These are phyloP conservation scores for Penicillium sclerotiorum DNA, from an alignment of 2,329 filamentous ascomycete genomes.

Conservation along the genomic window DNA sequence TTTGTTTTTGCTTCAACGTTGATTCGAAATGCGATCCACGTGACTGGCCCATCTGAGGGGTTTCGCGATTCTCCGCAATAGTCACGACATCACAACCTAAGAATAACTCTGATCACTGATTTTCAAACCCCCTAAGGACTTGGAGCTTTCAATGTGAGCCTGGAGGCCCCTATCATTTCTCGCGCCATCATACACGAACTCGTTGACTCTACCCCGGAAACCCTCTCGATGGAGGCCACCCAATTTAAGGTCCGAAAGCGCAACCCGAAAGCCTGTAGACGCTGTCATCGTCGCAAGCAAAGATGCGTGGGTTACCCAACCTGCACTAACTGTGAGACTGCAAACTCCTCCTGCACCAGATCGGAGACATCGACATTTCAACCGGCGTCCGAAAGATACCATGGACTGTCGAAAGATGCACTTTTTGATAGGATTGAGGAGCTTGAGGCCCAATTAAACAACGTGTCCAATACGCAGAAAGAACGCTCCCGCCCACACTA, in stretches of 20 bases:
- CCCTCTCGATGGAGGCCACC: not conserved
- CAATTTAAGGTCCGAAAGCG: conserved; percentile 19
- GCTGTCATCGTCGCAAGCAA: conserved; percentile 27
- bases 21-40: not conserved
- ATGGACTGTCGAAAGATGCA: conserved; percentile 26
- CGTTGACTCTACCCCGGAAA: not conserved
- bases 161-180: no score
- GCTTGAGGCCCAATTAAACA: conserved; percentile 19
- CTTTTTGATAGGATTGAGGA: conserved; percentile 22
- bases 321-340: conserved; percentile 20
- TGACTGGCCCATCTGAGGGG: conserved; percentile 2
- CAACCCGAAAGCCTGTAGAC: conserved; percentile 23
- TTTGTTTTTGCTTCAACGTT: no score
- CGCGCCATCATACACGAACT: no score
- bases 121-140: no score
- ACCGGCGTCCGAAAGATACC: conserved; percentile 22
- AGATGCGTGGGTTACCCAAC: conserved; percentile 22
- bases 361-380: conserved; percentile 14
- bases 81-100: conserved; percentile 12
- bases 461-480: not conserved
- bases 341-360: conserved; percentile 17
- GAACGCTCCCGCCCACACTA: not conserved
- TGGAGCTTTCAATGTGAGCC: no score
- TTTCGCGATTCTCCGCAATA: conserved; percentile 3
- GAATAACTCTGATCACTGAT: no score